Percentiles rank a stretch among this genome's conserved stretches.
Conservation (phyloP, 2,329 filamentous ascomycete genomes). For the Talaromyces sp. region DNA sequence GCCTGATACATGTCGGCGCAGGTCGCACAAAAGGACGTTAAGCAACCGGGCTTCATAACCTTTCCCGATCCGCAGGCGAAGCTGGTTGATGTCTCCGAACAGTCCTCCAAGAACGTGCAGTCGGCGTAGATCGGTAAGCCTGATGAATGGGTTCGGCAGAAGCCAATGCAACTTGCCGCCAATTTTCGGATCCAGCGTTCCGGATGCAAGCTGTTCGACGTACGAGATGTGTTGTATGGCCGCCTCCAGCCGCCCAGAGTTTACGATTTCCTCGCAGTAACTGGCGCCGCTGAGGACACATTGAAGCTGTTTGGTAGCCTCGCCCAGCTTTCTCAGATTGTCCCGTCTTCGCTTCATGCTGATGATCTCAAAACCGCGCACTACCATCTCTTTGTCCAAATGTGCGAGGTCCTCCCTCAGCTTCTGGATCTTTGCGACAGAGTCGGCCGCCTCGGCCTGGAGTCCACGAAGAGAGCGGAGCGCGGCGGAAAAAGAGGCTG, state of each 20-base stretch:
- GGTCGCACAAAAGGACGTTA: slow-evolving; percentile 68
- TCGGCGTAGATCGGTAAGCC: slow-evolving; percentile 64
- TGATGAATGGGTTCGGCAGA: slow-evolving; percentile 26
- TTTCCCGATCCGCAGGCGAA: slow-evolving; percentile 77
- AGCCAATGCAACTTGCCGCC: slow-evolving; percentile 23
- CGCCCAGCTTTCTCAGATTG: slow-evolving; percentile 74
- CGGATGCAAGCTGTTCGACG: slow-evolving; percentile 15
- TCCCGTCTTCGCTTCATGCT: slow-evolving; percentile 74
- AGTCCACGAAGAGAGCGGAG: slow-evolving; percentile 84
- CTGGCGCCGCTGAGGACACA: slow-evolving; percentile 8
- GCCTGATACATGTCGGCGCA: slow-evolving; percentile 69
- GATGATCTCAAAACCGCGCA: slow-evolving; percentile 77
- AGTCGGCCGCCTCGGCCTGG: slow-evolving; percentile 86
- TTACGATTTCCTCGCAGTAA: slow-evolving; percentile 55
- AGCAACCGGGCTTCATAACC: slow-evolving; percentile 79
- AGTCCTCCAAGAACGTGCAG: slow-evolving; percentile 76
- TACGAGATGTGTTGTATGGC: slow-evolving; percentile 16
- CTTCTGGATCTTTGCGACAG: slow-evolving; percentile 76
- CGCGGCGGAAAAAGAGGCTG: slow-evolving; percentile 91
- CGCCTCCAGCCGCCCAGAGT: slow-evolving; percentile 46
- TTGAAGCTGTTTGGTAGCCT: slow-evolving; percentile 76
- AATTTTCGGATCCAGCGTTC: slow-evolving; percentile 15
- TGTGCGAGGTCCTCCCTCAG: slow-evolving; percentile 72
- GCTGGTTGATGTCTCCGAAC: slow-evolving; percentile 66
- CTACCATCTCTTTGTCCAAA: slow-evolving; percentile 79